phyloP scores from a whole-genome alignment of 2,329 filamentous ascomycete species.

The Coniochaeta sp. region DNA sequence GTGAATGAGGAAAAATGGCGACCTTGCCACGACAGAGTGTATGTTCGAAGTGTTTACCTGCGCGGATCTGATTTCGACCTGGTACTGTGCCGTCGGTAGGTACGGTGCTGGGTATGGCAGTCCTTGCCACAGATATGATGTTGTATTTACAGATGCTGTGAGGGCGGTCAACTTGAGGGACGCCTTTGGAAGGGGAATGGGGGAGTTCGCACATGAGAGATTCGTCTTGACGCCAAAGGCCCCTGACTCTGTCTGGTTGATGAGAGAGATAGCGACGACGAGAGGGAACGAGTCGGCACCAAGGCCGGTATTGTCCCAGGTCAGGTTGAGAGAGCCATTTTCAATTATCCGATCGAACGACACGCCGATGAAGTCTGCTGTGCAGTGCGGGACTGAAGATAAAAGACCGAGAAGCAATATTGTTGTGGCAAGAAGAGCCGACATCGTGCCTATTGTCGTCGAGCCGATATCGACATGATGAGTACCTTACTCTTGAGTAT shows the following conservation, averaged over 20 bases:
- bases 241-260: neutral
- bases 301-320: neutral
- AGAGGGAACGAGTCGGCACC: neutral
- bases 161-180: neutral
- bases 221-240: neutral
- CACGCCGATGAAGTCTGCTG: neutral
- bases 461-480: neutral
- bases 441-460: neutral
- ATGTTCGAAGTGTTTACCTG: neutral
- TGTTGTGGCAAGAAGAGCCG: neutral
- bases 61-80: constrained; percentile 15
- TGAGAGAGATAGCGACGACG: neutral
- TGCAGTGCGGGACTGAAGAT: neutral
- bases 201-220: neutral
- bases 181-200: neutral
- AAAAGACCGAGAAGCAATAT: neutral
- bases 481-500: neutral
- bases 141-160: constrained; percentile 9
- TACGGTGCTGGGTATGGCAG: constrained; percentile 17
- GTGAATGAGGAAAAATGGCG: constrained; percentile 12
- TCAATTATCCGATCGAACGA: neutral
- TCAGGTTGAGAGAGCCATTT: neutral
- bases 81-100: constrained; percentile 15
- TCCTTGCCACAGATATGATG: constrained; percentile 13
- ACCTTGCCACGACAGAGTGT: constrained; percentile 12